Evolutionary conservation across 2,329 filamentous ascomycete genomes (phyloP), one percentile per base, ranked within the genome.

Genomic region (Lachnellula suecica): DNA sequence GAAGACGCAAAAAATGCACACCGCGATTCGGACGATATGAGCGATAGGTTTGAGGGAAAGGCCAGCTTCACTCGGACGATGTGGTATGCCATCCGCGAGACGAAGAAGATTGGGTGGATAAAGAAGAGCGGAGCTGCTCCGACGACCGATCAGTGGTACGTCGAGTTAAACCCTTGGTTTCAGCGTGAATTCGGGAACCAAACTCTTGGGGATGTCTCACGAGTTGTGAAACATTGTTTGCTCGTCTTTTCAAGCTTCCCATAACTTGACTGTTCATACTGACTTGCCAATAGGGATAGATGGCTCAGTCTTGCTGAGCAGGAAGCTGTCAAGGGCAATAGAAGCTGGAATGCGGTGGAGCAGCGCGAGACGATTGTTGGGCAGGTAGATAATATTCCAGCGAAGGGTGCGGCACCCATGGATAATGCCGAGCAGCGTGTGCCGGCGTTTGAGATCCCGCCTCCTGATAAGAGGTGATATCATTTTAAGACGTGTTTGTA

Each of bases 11-110:
- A 24, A 15, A 40, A 67, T 24, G 74, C 76, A 1, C 54, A 78
- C 49, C 3, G 48, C 3, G 59, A 51, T 5, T 71, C 35, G 20
- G 11, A 43, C 0, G 72, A 75, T 49, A 63, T 27, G 20, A 11
- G 43, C 0, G 72, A 75, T 49, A 63, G 64, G 43, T 61, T 65
- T 1, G 76, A 79, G 54, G 72, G 71, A 9, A 58, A 67, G 11
- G 71, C 73, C 7, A 79, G 73, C 50, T 84, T 77, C 59, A 85
- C 81, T 0, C 68, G 77, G 15, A 82, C 78, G 1, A 66, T 84
- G 51, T 84, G 81, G 81, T 81, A 75, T 57, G 80, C 79, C 2
- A 81, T 85, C 43, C 72, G 76, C 11, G 78, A 79, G 60, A 83
- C 81, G 0, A 66, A 72, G 60, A 69, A 70, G 22, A 78, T 71